These are phyloP conservation scores for Spizellomyces sp. DNA, from an alignment of 192 early-diverging fungal genomes.

Conservation along the genomic window DNA sequence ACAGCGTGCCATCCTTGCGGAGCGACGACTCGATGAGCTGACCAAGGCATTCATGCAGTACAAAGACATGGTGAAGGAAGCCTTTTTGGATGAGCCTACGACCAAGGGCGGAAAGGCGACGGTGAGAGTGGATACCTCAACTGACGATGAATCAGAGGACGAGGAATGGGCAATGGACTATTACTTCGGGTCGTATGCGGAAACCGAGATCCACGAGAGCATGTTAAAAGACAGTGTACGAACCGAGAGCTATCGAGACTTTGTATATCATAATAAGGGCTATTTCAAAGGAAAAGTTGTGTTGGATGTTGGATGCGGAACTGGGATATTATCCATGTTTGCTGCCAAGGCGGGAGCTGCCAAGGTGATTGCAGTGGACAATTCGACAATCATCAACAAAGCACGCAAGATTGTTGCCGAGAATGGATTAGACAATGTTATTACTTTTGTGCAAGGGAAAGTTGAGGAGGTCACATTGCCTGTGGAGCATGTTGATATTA, in stretches of 20 bases:
- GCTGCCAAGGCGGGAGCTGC: constrained; percentile 84
- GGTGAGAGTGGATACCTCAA: background rate
- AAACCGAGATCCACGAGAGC: constrained; percentile 71
- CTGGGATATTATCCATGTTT: constrained; percentile 92
- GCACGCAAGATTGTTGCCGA: constrained; percentile 74
- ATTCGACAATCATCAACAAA: constrained; percentile 83
- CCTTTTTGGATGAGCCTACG: constrained; percentile 42
- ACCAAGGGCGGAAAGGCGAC: background rate
- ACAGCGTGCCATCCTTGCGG: constrained; percentile 33
- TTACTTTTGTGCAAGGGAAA: constrained; percentile 70
- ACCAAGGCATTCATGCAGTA: constrained; percentile 44
- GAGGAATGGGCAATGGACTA: constrained; percentile 53
- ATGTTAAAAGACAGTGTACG: constrained; percentile 86
- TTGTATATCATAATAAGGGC: constrained; percentile 82
- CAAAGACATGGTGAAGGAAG: constrained; percentile 46
- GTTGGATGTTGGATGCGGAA: constrained; percentile 88
- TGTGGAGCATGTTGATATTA: constrained; percentile 77
- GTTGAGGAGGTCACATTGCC: constrained; percentile 80
- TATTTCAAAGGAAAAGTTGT: constrained; percentile 85
- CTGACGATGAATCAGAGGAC: constrained; percentile 26
- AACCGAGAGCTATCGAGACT: constrained; percentile 79
- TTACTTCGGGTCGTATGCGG: constrained; percentile 64
- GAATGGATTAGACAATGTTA: constrained; percentile 64
- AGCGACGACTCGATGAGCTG: constrained; percentile 37
- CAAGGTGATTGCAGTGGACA: constrained; percentile 76